Evolutionary conservation across 768 basidiomycete genomes (phyloP), one percentile per base, ranked within the genome.

Genomic region (Kondoa malvinella): DNA sequence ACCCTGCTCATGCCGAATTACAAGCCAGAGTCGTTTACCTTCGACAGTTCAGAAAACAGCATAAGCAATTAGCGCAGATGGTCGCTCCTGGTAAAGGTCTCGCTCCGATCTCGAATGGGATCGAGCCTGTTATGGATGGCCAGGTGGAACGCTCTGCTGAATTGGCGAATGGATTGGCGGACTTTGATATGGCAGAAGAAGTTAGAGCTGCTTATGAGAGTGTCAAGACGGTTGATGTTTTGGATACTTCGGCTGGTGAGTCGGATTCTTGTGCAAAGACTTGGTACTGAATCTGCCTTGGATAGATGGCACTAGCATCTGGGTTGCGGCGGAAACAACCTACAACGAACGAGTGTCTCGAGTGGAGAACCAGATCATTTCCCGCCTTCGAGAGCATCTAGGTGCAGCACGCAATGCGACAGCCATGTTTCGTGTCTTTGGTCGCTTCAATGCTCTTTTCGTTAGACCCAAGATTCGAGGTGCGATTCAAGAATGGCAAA

Each of bases 401-500:
- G 95, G 91, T 16, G 94, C 91, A 17, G 95, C 95, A 27, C 81
- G 92, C 33, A 99, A 96, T 76, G 94, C 95, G 17, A 94, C 95
- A 76, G 95, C 97, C 79, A 99, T 97, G 95, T 97, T 99, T 79
- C 83, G 94, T 64, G 94, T 97, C 58, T 97, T 99, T 78, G 92
- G 90, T 21, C 94, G 94, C 78, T 97, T 96, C 81, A 97, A 99
- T 76, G 89, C 92, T 0, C 78, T 97, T 34, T 95, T 97, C 75
- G 92, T 97, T 34, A 81, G 94, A 69, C 92, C 91, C 8, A 95
- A 96, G 84, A 91, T 91, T 57, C 34, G 80, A 70, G 94, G 95
- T 71, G 95, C 95, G 57, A 97, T 99, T 68, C 91, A 95, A 82
- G 95, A 97, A 77, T 97, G 97, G 74, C 95, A 97, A 77, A 96